Evolutionary conservation across 148 eudicot species (phyloP).

Genomic region (Limonium bicolor): DNA sequence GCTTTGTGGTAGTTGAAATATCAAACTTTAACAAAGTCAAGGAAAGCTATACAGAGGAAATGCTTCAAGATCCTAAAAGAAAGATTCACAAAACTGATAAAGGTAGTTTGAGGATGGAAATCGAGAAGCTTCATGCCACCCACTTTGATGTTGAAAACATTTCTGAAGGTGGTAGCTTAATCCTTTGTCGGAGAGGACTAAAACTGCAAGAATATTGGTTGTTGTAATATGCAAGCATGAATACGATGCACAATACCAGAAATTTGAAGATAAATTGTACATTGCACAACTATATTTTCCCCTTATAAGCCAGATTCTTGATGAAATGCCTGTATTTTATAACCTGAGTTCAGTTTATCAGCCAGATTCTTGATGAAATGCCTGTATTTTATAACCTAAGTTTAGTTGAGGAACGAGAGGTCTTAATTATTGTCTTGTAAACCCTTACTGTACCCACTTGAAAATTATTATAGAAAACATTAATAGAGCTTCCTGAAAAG

Average conservation of each 20-base stretch:
- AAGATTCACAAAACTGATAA: constrained; percentile 91
- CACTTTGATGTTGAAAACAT: constrained; percentile 49
- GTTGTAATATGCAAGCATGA: constrained; percentile 97
- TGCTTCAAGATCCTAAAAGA: constrained; percentile 93
- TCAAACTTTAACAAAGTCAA: constrained; percentile 91
- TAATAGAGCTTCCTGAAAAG: no score
- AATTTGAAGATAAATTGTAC: constrained; percentile 91
- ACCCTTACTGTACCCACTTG: no score
- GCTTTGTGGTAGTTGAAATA: constrained; percentile 80
- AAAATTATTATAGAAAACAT: no score
- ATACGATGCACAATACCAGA: constrained; percentile 92
- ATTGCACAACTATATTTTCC: constrained; percentile 96
- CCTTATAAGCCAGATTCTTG: constrained; percentile 85
- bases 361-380: constrained; percentile 99
- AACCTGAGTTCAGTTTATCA: constrained; percentile 78
- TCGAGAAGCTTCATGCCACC: constrained; percentile 80
- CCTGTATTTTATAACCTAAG: constrained; percentile 94
- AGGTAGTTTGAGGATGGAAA: constrained; percentile 74
- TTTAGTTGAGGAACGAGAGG: constrained; percentile 89
- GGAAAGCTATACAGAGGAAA: constrained; percentile 92
- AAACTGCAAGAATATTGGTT: constrained; percentile 95
- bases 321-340: constrained; percentile 99
- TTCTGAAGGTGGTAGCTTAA: constrained; percentile 46
- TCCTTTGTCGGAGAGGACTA: constrained; percentile 36
- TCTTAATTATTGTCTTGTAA: constrained; percentile 74